Percentiles rank a stretch among this genome's conserved stretches.
phyloP scores from a whole-genome alignment of 2,329 filamentous ascomycete genomes.

The Lasiodiplodia sp. region DNA sequence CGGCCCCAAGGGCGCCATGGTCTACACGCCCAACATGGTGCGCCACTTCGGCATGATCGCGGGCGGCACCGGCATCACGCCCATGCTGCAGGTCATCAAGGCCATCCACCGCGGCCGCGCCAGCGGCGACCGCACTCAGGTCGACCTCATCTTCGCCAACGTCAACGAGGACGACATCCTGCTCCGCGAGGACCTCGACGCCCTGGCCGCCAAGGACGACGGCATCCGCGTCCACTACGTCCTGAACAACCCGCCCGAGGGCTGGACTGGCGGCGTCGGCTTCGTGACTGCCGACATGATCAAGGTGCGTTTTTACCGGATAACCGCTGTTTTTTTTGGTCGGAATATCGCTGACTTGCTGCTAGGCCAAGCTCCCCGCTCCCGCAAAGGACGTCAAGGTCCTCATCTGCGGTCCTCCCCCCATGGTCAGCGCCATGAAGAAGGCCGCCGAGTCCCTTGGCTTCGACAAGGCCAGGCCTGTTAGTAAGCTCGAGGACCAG shows the following conservation, averaged over 20 bases:
- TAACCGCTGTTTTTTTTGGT: not conserved
- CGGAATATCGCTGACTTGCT: constrained; percentile 33
- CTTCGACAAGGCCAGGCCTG: constrained; percentile 88
- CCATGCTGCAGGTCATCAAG: constrained; percentile 95
- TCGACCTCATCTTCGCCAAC: constrained; percentile 97
- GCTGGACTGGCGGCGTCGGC: constrained; percentile 90
- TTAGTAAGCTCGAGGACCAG: constrained; percentile 98
- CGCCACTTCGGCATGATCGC: constrained; percentile 97
- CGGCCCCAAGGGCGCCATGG: constrained; percentile 97
- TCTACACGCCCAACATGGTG: constrained; percentile 97
- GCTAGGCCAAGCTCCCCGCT: constrained; percentile 79
- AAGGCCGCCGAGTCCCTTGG: constrained; percentile 89
- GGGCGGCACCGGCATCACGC: constrained; percentile 95
- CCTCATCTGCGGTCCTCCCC: constrained; percentile 91
- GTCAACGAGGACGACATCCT: constrained; percentile 93
- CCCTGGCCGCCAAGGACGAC: constrained; percentile 76
- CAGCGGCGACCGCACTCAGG: constrained; percentile 77
- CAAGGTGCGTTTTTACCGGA: constrained; percentile 64
- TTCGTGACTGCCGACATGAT: constrained; percentile 98
- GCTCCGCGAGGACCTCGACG: constrained; percentile 88
- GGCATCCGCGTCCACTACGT: constrained; percentile 93
- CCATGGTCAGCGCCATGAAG: constrained; percentile 97
- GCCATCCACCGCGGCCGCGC: constrained; percentile 83
- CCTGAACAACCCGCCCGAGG: constrained; percentile 91
- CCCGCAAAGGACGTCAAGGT: constrained; percentile 90